Percentiles rank a stretch among this genome's conserved stretches.
These are phyloP conservation scores for Parastagonospora nodorum DNA, from an alignment of 2,329 filamentous ascomycete species.

Conservation along the genomic window DNA sequence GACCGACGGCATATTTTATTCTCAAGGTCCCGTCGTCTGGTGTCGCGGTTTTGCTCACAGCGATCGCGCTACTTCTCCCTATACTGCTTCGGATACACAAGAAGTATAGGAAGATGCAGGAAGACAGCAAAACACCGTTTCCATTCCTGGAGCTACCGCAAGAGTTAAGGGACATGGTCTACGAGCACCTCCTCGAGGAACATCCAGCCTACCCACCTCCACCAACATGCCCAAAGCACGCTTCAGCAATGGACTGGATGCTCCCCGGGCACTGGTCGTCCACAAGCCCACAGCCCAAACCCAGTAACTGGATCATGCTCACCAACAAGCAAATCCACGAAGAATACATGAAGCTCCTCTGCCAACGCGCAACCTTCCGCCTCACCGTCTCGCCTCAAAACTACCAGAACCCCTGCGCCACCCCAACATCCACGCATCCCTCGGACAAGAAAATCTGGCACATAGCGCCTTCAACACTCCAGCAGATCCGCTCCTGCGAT, in stretches of 20 bases:
- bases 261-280: constrained; percentile 11
- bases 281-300: neutral
- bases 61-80: constrained; percentile 17
- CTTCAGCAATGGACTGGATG: constrained; percentile 24
- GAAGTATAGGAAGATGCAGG: constrained; percentile 26
- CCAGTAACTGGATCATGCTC: constrained; percentile 35
- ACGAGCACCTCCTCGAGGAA: constrained; percentile 37
- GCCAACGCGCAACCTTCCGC: constrained; percentile 36
- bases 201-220: constrained; percentile 31
- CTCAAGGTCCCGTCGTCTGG: neutral
- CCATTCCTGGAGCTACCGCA: constrained; percentile 37
- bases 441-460: constrained; percentile 29
- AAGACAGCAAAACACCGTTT: constrained; percentile 24
- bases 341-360: constrained; percentile 43
- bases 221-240: constrained; percentile 10
- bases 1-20: neutral
- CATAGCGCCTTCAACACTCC: constrained; percentile 26
- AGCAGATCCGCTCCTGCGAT: constrained; percentile 30
- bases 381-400: constrained; percentile 41
- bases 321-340: constrained; percentile 39
- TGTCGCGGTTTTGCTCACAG: constrained; percentile 1
- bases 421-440: neutral
- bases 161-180: constrained; percentile 42
- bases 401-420: constrained; percentile 17
- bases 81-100: constrained; percentile 11